Base-by-base conservation (phyloP, 345 rosid genomes). In the Boechera divaricarpa region DNA sequence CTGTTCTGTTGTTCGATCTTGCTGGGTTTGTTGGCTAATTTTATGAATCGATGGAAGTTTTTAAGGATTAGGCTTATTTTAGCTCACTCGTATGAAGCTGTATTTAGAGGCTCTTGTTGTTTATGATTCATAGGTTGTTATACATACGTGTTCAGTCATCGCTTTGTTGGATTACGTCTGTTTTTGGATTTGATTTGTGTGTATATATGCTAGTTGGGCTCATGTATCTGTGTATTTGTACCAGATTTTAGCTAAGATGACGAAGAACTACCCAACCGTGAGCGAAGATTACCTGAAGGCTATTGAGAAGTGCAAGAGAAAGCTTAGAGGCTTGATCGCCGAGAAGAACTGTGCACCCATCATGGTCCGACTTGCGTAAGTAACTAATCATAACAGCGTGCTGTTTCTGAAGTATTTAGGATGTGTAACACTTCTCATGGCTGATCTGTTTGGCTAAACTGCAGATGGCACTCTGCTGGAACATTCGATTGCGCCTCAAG, bases 381-480 rank as follows among this genome's bases (percentile, higher is more conserved):
- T 72, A 5, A 13, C 52, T 21, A 7, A 26, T 7, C 12, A 6
- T 16, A 55, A 58, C 18, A 21, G 15, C 21, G 7, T 10, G 4
- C 0, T 7, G 32, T 58, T 31, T 58, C 15, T 24, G 8, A 32
- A 5, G 47, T 58, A 7, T 24, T 0, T 32, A 1, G 16, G 32
- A 21, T 67, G 2, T 13, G 62, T 0, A 58, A 44, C 10, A 4
- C 21, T 52, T 68, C 62, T 13, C 18, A 57, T 36, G 66, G 44
- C 9, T 52, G n/a, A 31, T 67, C 56, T 63, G 6, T 15, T 24
- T 75, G 26, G 11, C 13, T 61, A 8, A 52, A 42, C 28, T 72
- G 56, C 86, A 94, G 98, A 36, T 92, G 98, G 98, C 98, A 94
- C 88, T 90, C 98, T 2, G 97, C 98, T 53, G 98, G 98, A 47